Evolutionary conservation across 768 basidiomycete species (phyloP), one percentile per base, ranked within the genome.

Genomic region (Hericium coralloides): DNA sequence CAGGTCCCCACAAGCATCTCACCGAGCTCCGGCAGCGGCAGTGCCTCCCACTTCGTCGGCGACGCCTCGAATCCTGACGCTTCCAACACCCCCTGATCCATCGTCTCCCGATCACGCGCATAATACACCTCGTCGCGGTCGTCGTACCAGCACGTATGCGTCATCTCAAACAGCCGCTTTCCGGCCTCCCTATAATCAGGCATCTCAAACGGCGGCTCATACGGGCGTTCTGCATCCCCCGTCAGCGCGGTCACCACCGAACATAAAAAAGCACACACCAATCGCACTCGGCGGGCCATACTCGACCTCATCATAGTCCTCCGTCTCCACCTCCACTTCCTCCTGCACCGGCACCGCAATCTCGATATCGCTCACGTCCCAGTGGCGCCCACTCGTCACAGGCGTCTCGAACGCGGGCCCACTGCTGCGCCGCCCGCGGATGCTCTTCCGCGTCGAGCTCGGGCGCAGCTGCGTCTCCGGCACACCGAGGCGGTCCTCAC

Each of bases 281-380:
- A 70, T 66, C n/a, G 72, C 72, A 49, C 73, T 77, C 12, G 80
- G 79, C 22, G 79, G 76, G 75, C 79, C 79, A 58, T 81, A 81
- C 60, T 81, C 79, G 10, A 80, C 73, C 63, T 81, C 80, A 55
- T 74, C 76, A 41, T 67, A 68, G 47, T 72, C 73, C 39, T 74
- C 71, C 31, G 54, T 55, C 37, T 58, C 58, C 4, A 18, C 57
- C 37, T 59, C 62, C 47, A 62, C 58, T 3, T 50, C 68, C 10
- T 54, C 60, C 12, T 59, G 52, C 6, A 39, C 52, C 14, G 64
- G 64, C 22, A 71, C 61, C 37, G 72, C 71, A 20, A 77, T 66
- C 38, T 75, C 76, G 14, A 70, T 71, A 49, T 89, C 87, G 61
- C 81, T 83, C 37, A 88, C 78, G 62, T 92, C 88, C 89, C 89